Evolutionary conservation across 1,139 yeast species (phyloP), one percentile per base, ranked within the genome.

Genomic region (Taiozyma sp.): DNA sequence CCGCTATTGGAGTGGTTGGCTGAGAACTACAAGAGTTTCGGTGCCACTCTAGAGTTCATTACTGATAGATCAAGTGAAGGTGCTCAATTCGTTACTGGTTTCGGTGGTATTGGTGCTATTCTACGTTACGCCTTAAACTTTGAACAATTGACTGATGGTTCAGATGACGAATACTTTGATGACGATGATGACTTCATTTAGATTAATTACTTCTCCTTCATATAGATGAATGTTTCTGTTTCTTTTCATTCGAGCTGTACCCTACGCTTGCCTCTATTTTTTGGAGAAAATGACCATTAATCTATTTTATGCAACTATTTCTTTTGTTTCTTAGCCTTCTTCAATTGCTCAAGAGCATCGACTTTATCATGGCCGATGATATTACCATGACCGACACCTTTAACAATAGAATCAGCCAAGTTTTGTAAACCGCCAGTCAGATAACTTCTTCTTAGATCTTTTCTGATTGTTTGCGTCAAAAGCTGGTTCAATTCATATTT

Each of bases 31-130:
- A 88, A 85, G 69, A 87, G 79, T 62, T 93, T 80, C 64, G 99
- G 99, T 79, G 97, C 99, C 50, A 83, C 86, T 56, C 79, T 93
- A 62, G 99, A 93, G 73, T 93, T 93, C 64, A 96, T 93, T 61
- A 88, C 98, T 48, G 99, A 93, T 74, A 85, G 88, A 73, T 88
- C 97, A 40, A 85, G 96, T 48, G 99, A 93, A 73, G 99, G 99
- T 75, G 96, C 98, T 45, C 99, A 93, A 75, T 93, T 93, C 71
- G 95, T 87, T 56, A 88, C 85, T 65, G 99, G 99, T 54, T 93
- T 93, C 66, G 99, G 99, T 85, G 99, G 99, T 75, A 81, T 93
- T 61, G 99, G 99, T 70, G 97, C 97, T 53, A 70, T 93, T 65
- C 78, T 93, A 70, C 89, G 99, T 76, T 93, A 93, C 74, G 90